Evolutionary conservation across 768 basidiomycete species (phyloP).

Genomic region (Russula ochroleuca): DNA sequence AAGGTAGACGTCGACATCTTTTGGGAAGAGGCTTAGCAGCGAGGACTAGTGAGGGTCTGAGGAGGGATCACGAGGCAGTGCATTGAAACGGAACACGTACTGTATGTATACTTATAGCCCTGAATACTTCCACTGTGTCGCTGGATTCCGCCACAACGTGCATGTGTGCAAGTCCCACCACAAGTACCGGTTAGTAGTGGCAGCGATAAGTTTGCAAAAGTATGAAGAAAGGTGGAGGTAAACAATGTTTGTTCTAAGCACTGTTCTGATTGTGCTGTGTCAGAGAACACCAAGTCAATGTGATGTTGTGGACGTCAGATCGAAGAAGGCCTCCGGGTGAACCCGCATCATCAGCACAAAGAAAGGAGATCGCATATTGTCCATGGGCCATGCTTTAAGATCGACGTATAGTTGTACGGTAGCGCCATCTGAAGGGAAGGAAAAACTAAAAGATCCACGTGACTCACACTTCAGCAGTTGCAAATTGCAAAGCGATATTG

Average conservation of each 20-base stretch:
- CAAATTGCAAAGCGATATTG: not conserved
- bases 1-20: constrained; percentile 5
- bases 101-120: constrained; percentile 7
- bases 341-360: not conserved
- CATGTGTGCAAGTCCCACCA: not conserved
- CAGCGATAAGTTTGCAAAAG: not conserved
- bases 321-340: not conserved
- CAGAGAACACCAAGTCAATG: not conserved
- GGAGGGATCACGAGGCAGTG: not conserved
- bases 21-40: not conserved
- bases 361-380: not conserved
- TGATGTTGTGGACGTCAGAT: not conserved
- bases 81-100: not conserved
- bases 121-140: not conserved
- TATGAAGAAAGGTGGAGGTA: not conserved
- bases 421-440: too few relatives aligned
- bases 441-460: not conserved
- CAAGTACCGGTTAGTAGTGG: not conserved
- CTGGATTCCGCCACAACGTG: not conserved
- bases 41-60: not conserved
- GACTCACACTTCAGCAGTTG: not conserved
- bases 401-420: not conserved
- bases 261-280: not conserved
- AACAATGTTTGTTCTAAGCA: not conserved
- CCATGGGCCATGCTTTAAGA: not conserved